phyloP scores from a whole-genome alignment of 768 basidiomycete genomes.

The Lactifluus pinguis region DNA sequence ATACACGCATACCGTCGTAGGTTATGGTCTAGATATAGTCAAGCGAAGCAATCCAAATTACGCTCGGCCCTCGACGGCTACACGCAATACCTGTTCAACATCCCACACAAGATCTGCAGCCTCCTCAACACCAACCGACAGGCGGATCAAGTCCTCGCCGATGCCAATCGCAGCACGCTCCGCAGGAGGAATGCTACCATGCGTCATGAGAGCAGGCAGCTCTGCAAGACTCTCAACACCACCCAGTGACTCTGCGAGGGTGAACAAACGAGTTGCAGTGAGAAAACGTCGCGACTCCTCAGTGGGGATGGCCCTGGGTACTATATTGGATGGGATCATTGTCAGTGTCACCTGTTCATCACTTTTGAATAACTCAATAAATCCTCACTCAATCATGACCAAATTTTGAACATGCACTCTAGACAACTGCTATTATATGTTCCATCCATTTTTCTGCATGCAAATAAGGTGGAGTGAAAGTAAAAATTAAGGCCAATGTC shows the following conservation, averaged over 20 bases:
- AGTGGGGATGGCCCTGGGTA: too few species aligned
- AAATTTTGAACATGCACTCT: too few species aligned
- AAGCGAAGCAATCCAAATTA: background rate
- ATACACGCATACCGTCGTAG: background rate
- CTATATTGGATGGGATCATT: too few species aligned
- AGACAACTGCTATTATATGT: too few species aligned
- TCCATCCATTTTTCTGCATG: too few species aligned
- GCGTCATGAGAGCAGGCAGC: conserved; percentile 84
- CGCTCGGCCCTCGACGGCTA: conserved; percentile 23
- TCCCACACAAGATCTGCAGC: conserved; percentile 70
- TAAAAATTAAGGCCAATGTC: too few species aligned
- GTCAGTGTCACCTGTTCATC: too few species aligned
- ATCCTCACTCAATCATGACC: too few species aligned
- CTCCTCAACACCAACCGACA: conserved; percentile 89
- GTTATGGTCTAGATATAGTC: background rate
- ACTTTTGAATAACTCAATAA: too few species aligned
- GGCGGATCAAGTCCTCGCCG: conserved; percentile 63
- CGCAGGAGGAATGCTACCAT: conserved; percentile 60
- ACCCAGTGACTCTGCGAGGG: conserved; percentile 82
- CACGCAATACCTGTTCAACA: conserved; percentile 54
- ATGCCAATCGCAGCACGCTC: conserved; percentile 70
- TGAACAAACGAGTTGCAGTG: conserved; percentile 54
- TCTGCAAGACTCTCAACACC: conserved; percentile 91
- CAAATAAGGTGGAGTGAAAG: too few species aligned
- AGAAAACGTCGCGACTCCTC: conserved; percentile 59